Conservation (phyloP, 441 rosid species). For the Bruguiera hainesii region DNA sequence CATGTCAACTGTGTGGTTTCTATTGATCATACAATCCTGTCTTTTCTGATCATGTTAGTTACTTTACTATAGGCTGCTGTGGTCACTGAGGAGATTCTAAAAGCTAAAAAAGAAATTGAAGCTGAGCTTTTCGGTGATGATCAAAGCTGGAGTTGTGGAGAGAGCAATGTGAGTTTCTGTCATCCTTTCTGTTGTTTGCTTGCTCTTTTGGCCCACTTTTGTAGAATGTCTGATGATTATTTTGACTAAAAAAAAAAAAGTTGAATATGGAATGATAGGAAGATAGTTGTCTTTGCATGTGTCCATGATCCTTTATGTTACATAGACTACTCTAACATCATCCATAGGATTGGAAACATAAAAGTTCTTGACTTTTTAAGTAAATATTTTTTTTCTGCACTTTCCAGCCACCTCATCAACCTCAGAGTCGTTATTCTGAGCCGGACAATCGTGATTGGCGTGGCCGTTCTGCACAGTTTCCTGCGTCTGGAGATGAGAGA, state of each 20-base stretch:
- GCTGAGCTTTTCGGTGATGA: constrained; percentile 78
- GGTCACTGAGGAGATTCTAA: constrained; percentile 65
- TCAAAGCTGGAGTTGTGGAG: constrained; percentile 66
- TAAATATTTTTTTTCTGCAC: background rate
- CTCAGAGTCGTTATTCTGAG: constrained; percentile 66
- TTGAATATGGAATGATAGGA: background rate
- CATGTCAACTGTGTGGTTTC: background rate
- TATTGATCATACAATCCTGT: background rate
- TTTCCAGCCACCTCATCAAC: constrained; percentile 43
- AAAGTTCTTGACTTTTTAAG: background rate
- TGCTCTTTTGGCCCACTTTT: background rate
- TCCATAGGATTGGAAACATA: background rate
- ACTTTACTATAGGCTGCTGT: constrained; percentile 43
- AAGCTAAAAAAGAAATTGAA: constrained; percentile 63
- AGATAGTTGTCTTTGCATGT: background rate
- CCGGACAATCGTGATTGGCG: constrained; percentile 94
- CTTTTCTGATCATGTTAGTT: constrained; percentile 5
- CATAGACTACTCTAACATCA: background rate
- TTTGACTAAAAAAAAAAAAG: background rate
- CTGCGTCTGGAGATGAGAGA: constrained; percentile 65
- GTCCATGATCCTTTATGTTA: background rate
- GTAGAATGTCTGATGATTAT: background rate
- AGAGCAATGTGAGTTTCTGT: constrained; percentile 52
- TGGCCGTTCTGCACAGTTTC: constrained; percentile 53
- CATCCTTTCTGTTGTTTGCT: constrained; percentile 5